These are phyloP conservation scores for Mucor saturninus DNA, from an alignment of 371 early-diverging fungal genomes.

Conservation along the genomic window DNA sequence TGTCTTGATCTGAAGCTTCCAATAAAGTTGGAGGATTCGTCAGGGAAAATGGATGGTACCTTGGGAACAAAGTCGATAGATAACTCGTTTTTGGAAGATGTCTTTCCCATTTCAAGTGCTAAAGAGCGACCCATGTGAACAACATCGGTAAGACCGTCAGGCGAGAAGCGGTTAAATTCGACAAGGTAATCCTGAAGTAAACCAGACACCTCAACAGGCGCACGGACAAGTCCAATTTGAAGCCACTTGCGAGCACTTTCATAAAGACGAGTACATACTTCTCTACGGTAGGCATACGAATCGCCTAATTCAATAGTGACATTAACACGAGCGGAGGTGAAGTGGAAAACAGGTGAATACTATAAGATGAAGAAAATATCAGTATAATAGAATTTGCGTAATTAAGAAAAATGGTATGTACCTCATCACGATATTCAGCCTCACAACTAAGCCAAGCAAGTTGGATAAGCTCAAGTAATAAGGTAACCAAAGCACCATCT, in stretches of 20 bases:
- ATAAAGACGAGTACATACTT: conserved; percentile 65
- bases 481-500: conserved; percentile 63
- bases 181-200: conserved; percentile 72
- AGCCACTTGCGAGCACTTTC: conserved; percentile 77
- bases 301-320: conserved; percentile 81
- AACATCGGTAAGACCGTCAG: conserved; percentile 50
- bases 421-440: conserved; percentile 78
- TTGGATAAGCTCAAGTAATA: conserved; percentile 78
- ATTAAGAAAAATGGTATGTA: not conserved
- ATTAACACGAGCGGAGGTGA: conserved; percentile 66
- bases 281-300: conserved; percentile 75
- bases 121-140: conserved; percentile 78
- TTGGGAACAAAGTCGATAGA: conserved; percentile 51
- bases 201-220: conserved; percentile 66
- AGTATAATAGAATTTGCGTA: not conserved
- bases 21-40: conserved; percentile 65
- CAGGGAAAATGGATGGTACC: conserved; percentile 49
- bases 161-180: conserved; percentile 57
- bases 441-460: conserved; percentile 83
- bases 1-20: conserved; percentile 61
- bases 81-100: conserved; percentile 52
- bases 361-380: not conserved
- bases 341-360: conserved; percentile 79
- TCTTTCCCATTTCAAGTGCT: conserved; percentile 75
- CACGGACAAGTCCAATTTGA: conserved; percentile 50